Conservation (phyloP, 441 rosid species). For the Erysimum pusillum region DNA sequence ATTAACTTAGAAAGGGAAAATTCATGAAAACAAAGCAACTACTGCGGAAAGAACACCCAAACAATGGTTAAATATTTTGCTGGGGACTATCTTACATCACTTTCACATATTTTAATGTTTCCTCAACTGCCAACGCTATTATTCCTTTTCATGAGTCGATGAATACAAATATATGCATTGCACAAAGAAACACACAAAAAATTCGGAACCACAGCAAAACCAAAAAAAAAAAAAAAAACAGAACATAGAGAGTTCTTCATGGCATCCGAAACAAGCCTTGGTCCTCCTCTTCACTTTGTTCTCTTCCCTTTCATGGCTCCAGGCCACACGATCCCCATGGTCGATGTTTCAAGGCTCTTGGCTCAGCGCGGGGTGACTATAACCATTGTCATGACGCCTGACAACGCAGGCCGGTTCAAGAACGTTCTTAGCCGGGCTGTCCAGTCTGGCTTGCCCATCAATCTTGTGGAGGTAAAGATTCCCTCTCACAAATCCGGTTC, state of each 20-base stretch:
- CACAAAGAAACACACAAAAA: too few relatives aligned
- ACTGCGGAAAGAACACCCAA: too few relatives aligned
- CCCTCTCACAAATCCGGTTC: too few relatives aligned
- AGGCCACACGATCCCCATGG: slow-evolving; percentile 48
- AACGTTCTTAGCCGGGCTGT: slow-evolving; percentile 39
- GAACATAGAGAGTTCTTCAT: background rate
- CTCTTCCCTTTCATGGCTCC: slow-evolving; percentile 48
- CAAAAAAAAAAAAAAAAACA: background rate
- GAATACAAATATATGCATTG: background rate
- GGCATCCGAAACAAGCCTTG: slow-evolving; percentile 26
- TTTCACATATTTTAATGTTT: too few relatives aligned
- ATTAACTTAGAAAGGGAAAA: too few relatives aligned
- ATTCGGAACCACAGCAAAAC: slow-evolving; percentile 1
- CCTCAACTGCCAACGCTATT: too few relatives aligned
- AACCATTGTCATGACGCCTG: slow-evolving; percentile 45
- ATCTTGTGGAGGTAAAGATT: slow-evolving; percentile 24
- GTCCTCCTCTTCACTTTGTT: slow-evolving; percentile 39
- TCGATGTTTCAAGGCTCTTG: slow-evolving; percentile 46
- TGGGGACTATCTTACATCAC: too few relatives aligned
- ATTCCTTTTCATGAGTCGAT: too few relatives aligned
- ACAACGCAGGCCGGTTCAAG: slow-evolving; percentile 40
- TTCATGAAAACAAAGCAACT: too few relatives aligned
- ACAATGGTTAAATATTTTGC: too few relatives aligned
- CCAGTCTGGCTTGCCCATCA: slow-evolving; percentile 40
- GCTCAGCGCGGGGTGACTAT: slow-evolving; percentile 42